phyloP scores from a whole-genome alignment of 495 filamentous ascomycete species.

The Podospora australis region DNA sequence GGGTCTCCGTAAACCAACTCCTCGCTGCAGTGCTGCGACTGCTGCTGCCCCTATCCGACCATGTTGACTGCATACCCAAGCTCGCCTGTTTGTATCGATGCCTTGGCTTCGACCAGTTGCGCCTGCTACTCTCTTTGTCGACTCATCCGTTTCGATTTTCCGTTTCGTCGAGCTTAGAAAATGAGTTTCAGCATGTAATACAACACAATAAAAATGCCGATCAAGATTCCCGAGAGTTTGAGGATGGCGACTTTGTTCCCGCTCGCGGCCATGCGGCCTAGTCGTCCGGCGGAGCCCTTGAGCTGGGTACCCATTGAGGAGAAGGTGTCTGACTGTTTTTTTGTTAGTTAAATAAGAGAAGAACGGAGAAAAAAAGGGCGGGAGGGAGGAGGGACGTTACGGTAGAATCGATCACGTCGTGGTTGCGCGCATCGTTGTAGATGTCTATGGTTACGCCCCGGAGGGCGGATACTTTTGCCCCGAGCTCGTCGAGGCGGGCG shows the following conservation, averaged over 20 bases:
- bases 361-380: neutral
- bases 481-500: conserved; percentile 84
- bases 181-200: conserved; percentile 67
- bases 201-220: conserved; percentile 64
- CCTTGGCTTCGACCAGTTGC: too few species aligned
- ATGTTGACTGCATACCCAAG: too few species aligned
- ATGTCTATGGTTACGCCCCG: conserved; percentile 98
- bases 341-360: neutral
- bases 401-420: conserved; percentile 78
- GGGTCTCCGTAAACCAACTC: too few species aligned
- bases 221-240: conserved; percentile 78
- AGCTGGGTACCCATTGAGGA: conserved; percentile 56
- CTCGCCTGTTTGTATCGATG: too few species aligned
- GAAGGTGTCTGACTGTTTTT: conserved; percentile 48
- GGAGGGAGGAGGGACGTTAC: conserved; percentile 42
- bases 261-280: conserved; percentile 84
- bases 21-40: too few species aligned
- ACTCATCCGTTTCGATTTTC: too few species aligned
- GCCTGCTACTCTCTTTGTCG: too few species aligned
- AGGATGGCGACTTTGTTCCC: conserved; percentile 88
- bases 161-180: conserved; percentile 37
- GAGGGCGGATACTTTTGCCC: conserved; percentile 81
- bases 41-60: too few species aligned
- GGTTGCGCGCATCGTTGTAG: conserved; percentile 85
- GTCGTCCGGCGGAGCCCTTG: conserved; percentile 77